Evolutionary conservation across 2,329 filamentous ascomycete species (phyloP).

Genomic region (Colletotrichum lini): DNA sequence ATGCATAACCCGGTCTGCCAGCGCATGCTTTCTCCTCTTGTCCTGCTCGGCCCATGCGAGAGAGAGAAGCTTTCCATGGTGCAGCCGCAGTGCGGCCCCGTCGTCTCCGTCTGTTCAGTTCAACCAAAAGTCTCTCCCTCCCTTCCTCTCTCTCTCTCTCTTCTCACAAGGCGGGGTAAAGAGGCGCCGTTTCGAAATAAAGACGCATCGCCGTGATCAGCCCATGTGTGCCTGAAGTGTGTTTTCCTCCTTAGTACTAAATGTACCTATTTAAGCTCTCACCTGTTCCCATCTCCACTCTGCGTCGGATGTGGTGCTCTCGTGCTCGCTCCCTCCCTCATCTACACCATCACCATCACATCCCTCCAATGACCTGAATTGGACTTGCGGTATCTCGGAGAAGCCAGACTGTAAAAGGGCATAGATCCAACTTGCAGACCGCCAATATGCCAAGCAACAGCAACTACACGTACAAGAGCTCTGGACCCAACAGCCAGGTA

Average conservation of each 20-base stretch:
- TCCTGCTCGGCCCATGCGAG: slow-evolving; percentile 21
- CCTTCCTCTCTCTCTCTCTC: background rate
- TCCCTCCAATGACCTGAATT: slow-evolving; percentile 8
- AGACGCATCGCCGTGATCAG: slow-evolving; percentile 34
- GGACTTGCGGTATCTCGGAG: background rate
- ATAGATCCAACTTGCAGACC: background rate
- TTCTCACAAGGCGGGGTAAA: slow-evolving; percentile 34
- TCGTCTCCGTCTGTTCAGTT: slow-evolving; percentile 10
- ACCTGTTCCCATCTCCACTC: slow-evolving; percentile 20
- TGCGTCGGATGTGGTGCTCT: background rate
- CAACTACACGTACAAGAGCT: slow-evolving; percentile 61
- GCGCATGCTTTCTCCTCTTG: slow-evolving; percentile 3
- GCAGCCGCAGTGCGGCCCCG: background rate
- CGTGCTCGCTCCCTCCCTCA: background rate
- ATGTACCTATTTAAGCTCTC: slow-evolving; percentile 1
- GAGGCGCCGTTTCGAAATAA: slow-evolving; percentile 27
- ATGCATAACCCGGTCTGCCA: background rate
- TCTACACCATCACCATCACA: too few relatives aligned
- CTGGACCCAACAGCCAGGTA: slow-evolving; percentile 76
- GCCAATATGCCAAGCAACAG: slow-evolving; percentile 43
- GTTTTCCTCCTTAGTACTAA: background rate
- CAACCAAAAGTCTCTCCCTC: background rate
- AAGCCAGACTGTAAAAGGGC: background rate
- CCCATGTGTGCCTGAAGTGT: slow-evolving; percentile 16
- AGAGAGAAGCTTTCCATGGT: slow-evolving; percentile 6